Conservation (phyloP, 2,329 filamentous ascomycete species). For the Fusarium newnesense region DNA sequence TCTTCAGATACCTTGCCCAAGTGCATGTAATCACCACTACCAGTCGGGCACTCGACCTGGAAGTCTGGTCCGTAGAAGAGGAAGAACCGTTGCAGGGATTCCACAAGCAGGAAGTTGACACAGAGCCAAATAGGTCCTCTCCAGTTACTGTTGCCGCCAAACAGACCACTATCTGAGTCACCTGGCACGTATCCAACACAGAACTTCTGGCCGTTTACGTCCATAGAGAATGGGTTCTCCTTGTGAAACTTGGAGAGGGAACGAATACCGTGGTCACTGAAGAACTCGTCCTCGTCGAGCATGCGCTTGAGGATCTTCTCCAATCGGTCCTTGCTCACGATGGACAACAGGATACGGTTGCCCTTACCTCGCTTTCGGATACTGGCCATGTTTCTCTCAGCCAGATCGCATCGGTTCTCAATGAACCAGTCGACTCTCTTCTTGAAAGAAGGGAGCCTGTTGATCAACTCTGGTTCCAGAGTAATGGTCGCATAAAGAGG, state of each 20-base stretch:
- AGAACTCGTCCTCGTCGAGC: conserved; percentile 93
- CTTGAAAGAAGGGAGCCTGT: conserved; percentile 92
- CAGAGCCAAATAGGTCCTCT: conserved; percentile 95
- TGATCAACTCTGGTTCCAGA: conserved; percentile 91
- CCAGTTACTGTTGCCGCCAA: conserved; percentile 99
- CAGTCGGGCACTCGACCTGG: conserved; percentile 92
- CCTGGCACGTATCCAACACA: conserved; percentile 90
- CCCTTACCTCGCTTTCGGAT: conserved; percentile 92
- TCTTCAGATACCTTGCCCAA: conserved; percentile 94
- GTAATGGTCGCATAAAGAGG: conserved; percentile 93
- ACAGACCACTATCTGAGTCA: conserved; percentile 95
- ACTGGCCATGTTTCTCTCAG: conserved; percentile 93
- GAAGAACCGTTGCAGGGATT: conserved; percentile 94
- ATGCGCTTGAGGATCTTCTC: conserved; percentile 90
- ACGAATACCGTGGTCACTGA: conserved; percentile 89
- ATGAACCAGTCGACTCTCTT: conserved; percentile 95
- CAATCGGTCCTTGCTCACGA: conserved; percentile 93
- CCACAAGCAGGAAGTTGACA: conserved; percentile 93
- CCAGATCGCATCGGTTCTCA: conserved; percentile 84
- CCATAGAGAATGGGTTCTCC: conserved; percentile 91
- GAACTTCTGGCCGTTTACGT: conserved; percentile 92
- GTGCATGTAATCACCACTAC: conserved; percentile 95
- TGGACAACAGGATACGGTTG: conserved; percentile 84
- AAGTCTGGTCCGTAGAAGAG: conserved; percentile 93
- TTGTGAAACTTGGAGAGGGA: conserved; percentile 94